Percentiles rank a stretch among this genome's conserved stretches.
phyloP scores from a whole-genome alignment of 352 stramenopile species.

The Poterioochromonas sp. region DNA sequence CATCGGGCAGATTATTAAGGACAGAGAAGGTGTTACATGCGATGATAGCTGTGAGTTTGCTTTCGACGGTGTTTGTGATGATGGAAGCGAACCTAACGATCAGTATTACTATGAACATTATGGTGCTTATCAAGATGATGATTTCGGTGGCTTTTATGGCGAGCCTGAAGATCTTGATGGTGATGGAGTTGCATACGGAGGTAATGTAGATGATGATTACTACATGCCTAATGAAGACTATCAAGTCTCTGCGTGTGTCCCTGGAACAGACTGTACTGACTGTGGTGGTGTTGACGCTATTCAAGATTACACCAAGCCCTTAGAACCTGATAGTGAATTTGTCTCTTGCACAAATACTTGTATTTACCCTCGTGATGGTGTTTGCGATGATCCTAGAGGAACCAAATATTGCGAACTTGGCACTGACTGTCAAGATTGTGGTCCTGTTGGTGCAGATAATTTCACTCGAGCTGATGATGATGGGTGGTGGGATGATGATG shows the following conservation, averaged over 20 bases:
- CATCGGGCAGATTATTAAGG: conserved; percentile 25
- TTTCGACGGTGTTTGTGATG: conserved; percentile 38
- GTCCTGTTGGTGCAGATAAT: conserved; percentile 28
- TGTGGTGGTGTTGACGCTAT: conserved; percentile 32
- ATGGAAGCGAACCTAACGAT: conserved; percentile 33
- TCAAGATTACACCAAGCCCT: not conserved
- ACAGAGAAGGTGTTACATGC: conserved; percentile 35
- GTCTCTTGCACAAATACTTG: conserved; percentile 39
- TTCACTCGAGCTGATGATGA: conserved; percentile 26
- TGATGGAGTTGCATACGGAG: conserved; percentile 29
- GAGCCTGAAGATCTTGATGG: conserved; percentile 19
- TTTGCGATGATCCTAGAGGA: conserved; percentile 39
- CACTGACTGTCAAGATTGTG: conserved; percentile 33
- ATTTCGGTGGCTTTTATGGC: conserved; percentile 11
- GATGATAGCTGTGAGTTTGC: conserved; percentile 38
- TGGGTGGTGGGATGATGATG: conserved; percentile 35
- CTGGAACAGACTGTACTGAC: conserved; percentile 39
- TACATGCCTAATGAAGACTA: conserved; percentile 28
- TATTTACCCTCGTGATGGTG: conserved; percentile 35
- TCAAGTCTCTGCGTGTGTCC: conserved; percentile 24
- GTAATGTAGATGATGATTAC: conserved; percentile 33
- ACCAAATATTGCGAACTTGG: conserved; percentile 29
- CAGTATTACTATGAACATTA: conserved; percentile 36
- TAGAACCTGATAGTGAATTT: not conserved
- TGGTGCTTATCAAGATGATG: conserved; percentile 31